Evolutionary conservation across 2,329 filamentous ascomycete genomes (phyloP), one percentile per base, ranked within the genome.

Genomic region (Exophiala sp.): DNA sequence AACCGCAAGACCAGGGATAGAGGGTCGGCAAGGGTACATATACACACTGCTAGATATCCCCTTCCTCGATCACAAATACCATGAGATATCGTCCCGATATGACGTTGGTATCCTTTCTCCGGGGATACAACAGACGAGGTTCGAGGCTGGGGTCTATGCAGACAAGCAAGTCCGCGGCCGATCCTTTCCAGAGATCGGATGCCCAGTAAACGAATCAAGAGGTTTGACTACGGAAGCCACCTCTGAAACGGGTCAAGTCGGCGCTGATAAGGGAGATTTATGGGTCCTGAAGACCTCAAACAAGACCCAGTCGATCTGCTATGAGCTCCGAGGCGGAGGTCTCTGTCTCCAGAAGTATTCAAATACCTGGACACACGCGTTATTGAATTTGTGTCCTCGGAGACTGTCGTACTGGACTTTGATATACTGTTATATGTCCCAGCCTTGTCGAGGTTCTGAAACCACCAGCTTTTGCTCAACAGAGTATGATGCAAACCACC

Each of bases 21-120:
- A 41, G 50, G 12, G 9, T 32, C 20, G 16, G 16, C 16, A 24
- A 54, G 38, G 21, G 34, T 47, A 47, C 24, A 54, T 55, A 56
- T 54, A 56, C 21, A 24, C 44, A 14, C 14, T 5, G 11, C 11
- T 10, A 32, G 32, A 33, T 40, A 14, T 39, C 33, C 34, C 20
- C 38, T 32, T 20, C 24, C 42, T 18, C 6, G 40, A 21, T 9
- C 21, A 2, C 29, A 47, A 32, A 42, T 2, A 20, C 29, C 24
- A 29, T 29, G 7, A 29, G 24, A 29, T 29, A 29, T 29, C 7
- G 24, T 29, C 5, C 7, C 5, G 54, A 60, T 48, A 46, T 57
- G 59, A 60, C 47, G 52, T 49, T 57, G n/a, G 46, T 54, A 32
- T 49, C 18, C 49, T 56, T 57, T 62, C 59, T 60, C 59, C 57